These are phyloP conservation scores for Crithidia acanthocephali DNA, from an alignment of 208 protist species.

Conservation along the genomic window DNA sequence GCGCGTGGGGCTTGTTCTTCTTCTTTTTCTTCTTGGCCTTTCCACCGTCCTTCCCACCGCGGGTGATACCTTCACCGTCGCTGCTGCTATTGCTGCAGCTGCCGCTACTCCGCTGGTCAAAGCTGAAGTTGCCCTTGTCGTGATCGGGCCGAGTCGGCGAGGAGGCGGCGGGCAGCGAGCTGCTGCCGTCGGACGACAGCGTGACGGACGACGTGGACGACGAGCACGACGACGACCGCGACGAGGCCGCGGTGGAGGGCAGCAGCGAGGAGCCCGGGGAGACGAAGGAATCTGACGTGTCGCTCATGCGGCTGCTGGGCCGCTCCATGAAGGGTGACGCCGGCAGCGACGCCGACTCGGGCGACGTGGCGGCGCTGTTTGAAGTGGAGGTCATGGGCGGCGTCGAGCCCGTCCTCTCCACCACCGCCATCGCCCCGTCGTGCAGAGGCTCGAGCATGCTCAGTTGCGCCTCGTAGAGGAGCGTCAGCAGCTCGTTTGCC, in stretches of 20 bases:
- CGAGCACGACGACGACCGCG: neutral
- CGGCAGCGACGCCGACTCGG: neutral
- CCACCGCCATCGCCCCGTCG: slow-evolving; percentile 28
- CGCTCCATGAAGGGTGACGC: neutral
- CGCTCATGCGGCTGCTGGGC: neutral
- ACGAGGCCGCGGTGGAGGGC: slow-evolving; percentile 7
- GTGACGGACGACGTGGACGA: slow-evolving; percentile 10
- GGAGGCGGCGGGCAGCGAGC: neutral
- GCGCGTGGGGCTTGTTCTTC: neutral
- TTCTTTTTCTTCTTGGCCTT: neutral
- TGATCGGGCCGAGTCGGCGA: neutral
- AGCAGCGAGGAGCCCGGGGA: slow-evolving; percentile 2
- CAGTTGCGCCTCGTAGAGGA: slow-evolving; percentile 58
- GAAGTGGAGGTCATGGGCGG: slow-evolving; percentile 2
- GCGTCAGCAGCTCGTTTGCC: slow-evolving; percentile 54
- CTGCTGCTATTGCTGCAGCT: slow-evolving; percentile 2
- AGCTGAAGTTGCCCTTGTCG: neutral
- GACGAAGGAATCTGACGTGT: slow-evolving; percentile 10
- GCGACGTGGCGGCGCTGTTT: neutral
- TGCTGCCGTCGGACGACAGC: slow-evolving; percentile 15
- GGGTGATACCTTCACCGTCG: neutral
- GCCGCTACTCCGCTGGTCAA: neutral
- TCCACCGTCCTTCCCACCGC: neutral
- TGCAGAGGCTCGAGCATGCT: slow-evolving; percentile 44
- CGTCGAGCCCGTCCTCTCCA: slow-evolving; percentile 19